Conservation (phyloP, 2,329 filamentous ascomycete genomes). For the Ascocoryne sarcoides region DNA sequence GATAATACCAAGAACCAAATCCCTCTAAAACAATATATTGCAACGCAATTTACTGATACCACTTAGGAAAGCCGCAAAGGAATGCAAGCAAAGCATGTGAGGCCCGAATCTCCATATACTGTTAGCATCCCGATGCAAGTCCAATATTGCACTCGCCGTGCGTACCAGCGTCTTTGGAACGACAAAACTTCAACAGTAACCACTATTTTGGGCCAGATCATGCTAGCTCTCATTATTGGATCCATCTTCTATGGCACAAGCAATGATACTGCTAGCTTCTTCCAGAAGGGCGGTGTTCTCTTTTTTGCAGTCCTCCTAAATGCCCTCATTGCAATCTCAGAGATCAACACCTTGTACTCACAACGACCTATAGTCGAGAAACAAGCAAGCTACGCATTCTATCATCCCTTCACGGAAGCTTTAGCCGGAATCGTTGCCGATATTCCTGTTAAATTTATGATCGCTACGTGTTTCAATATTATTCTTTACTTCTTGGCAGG, state of each 20-base stretch:
- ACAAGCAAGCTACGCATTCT: constrained; percentile 77
- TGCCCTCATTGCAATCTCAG: constrained; percentile 52
- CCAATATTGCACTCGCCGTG: constrained; percentile 69
- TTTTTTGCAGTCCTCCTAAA: constrained; percentile 63
- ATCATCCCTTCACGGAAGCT: constrained; percentile 84
- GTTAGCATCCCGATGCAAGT: constrained; percentile 72
- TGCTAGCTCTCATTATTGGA: constrained; percentile 55
- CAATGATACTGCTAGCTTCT: constrained; percentile 47
- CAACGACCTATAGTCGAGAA: constrained; percentile 92
- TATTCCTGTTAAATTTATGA: constrained; percentile 71
- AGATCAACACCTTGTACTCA: constrained; percentile 67
- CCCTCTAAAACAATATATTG: no score
- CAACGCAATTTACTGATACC: no score
- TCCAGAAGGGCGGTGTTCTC: constrained; percentile 51
- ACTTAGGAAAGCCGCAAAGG: constrained; percentile 25
- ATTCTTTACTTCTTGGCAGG: constrained; percentile 83
- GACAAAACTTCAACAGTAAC: constrained; percentile 63
- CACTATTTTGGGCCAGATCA: constrained; percentile 28
- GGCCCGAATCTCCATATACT: constrained; percentile 71
- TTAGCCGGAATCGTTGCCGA: constrained; percentile 80
- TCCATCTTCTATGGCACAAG: constrained; percentile 56
- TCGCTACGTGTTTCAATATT: constrained; percentile 69
- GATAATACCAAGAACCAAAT: no score
- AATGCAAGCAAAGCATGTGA: constrained; percentile 42
- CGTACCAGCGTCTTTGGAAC: constrained; percentile 66